Evolutionary conservation across 768 basidiomycete genomes (phyloP).

Genomic region (Boletus sp.): DNA sequence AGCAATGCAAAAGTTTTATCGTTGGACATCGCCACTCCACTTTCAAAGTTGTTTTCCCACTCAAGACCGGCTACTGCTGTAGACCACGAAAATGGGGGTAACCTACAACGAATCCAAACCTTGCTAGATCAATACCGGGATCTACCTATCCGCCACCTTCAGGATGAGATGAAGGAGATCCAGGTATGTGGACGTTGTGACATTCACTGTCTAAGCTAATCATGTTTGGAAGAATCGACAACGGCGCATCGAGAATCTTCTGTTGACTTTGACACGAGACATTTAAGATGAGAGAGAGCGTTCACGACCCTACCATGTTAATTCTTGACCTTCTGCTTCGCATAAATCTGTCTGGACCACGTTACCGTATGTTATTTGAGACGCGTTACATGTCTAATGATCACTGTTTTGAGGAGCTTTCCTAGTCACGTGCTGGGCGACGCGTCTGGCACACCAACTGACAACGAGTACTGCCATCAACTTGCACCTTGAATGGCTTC

Average conservation of each 20-base stretch:
- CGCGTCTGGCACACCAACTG: neutral
- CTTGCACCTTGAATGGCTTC: conserved; percentile 27
- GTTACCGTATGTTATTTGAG: neutral
- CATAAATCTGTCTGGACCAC: neutral
- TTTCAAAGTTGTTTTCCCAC: conserved; percentile 27
- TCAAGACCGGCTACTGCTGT: conserved; percentile 19
- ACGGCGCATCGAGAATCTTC: conserved; percentile 69
- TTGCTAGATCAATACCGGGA: conserved; percentile 61
- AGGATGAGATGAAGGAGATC: conserved; percentile 80
- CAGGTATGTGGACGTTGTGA: conserved; percentile 45
- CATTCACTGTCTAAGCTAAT: neutral
- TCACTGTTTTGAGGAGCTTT: neutral
- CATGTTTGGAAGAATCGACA: conserved; percentile 55
- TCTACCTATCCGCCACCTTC: conserved; percentile 62
- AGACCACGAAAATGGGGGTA: conserved; percentile 38
- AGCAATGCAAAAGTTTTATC: conserved; percentile 28
- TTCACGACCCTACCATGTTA: neutral
- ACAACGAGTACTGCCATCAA: neutral
- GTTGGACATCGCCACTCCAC: conserved; percentile 27
- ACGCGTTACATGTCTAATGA: neutral
- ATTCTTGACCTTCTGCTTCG: neutral
- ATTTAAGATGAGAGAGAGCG: conserved; percentile 43
- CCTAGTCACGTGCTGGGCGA: conserved; percentile 18
- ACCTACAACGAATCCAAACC: conserved; percentile 53
- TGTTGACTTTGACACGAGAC: conserved; percentile 65